Percentiles rank a stretch among this genome's conserved stretches.
Conservation (phyloP, 805 yeast genomes). For the Wickerhamomyces subpelliculosus region DNA sequence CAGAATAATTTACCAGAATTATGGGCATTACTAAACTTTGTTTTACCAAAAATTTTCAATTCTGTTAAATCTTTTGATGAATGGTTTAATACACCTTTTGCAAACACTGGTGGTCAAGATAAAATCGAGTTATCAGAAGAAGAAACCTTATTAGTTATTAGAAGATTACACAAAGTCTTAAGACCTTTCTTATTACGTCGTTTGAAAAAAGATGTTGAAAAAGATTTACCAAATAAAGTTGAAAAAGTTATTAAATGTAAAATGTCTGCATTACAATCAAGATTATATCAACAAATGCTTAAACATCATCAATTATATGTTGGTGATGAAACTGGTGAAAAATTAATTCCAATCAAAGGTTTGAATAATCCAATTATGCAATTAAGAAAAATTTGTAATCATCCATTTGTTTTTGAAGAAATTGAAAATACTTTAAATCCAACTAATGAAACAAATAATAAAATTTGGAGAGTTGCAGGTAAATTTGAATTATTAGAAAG, state of each 20-base stretch:
- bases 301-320: conserved; percentile 62
- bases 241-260: conserved; percentile 79
- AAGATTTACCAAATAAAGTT: conserved; percentile 77
- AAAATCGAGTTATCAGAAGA: conserved; percentile 78
- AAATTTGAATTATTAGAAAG: conserved; percentile 76
- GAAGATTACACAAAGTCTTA: conserved; percentile 81
- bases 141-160: conserved; percentile 72
- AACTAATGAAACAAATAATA: conserved; percentile 50
- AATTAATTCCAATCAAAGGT: conserved; percentile 56
- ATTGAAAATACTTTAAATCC: conserved; percentile 69
- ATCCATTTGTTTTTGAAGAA: conserved; percentile 82
- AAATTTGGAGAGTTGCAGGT: conserved; percentile 72
- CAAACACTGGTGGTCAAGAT: conserved; percentile 77
- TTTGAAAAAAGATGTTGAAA: conserved; percentile 81
- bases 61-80: conserved; percentile 83
- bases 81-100: conserved; percentile 88
- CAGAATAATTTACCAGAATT: conserved; percentile 81
- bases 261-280: conserved; percentile 63
- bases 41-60: conserved; percentile 76
- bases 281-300: conserved; percentile 72
- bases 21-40: conserved; percentile 80
- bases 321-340: conserved; percentile 55
- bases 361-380: conserved; percentile 82
- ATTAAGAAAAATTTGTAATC: conserved; percentile 77
- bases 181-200: conserved; percentile 81